Conservation (phyloP, 2,329 filamentous ascomycete genomes). For the Fusarium haematococcum region DNA sequence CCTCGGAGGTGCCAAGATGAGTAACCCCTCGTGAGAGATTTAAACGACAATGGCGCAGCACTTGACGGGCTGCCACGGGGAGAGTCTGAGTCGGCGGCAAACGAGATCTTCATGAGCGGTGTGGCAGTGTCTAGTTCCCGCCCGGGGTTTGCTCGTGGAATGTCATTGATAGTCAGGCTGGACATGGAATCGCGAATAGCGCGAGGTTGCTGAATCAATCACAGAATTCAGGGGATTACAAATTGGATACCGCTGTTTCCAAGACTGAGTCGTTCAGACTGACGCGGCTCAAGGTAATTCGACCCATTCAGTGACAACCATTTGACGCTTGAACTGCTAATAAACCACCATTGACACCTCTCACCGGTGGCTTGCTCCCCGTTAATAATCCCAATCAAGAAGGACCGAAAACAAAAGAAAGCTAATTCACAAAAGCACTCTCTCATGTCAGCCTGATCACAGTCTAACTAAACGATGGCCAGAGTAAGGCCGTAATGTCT, state of each 20-base stretch:
- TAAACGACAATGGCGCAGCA: constrained; percentile 6
- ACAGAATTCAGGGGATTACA: neutral
- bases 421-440: neutral
- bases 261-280: neutral
- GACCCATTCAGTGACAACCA: neutral
- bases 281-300: neutral
- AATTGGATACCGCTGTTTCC: neutral
- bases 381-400: neutral
- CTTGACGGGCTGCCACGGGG: constrained; percentile 5
- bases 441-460: neutral
- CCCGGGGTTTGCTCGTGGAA: neutral
- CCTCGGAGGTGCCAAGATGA: constrained; percentile 19
- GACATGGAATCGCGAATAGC: neutral
- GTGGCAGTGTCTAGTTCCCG: constrained; percentile 2
- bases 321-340: neutral
- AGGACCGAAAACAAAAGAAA: neutral
- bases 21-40: neutral
- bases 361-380: neutral
- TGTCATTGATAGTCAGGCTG: neutral
- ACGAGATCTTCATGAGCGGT: constrained; percentile 1
- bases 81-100: neutral
- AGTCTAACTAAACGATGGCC: neutral
- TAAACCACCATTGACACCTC: neutral
- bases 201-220: neutral
- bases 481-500: neutral